These are phyloP conservation scores for Epichloe gansuensis DNA, from an alignment of 2,329 filamentous ascomycete genomes.

Conservation along the genomic window DNA sequence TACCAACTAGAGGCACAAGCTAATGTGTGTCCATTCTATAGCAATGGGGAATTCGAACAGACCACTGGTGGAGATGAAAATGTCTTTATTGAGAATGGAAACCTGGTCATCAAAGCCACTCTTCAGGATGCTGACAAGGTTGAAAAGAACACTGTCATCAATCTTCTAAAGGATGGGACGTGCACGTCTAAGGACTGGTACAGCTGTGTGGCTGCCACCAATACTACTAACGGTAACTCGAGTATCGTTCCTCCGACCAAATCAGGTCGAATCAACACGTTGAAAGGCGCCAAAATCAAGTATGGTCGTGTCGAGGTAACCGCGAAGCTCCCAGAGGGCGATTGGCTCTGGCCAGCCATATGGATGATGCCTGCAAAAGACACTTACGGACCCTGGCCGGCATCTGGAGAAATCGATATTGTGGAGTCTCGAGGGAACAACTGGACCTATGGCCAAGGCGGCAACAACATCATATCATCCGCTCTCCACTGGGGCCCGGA, in stretches of 20 bases:
- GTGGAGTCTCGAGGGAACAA: constrained; percentile 74
- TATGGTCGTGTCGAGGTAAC: constrained; percentile 73
- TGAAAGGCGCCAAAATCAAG: constrained; percentile 55
- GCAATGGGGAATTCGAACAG: constrained; percentile 71
- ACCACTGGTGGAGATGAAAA: constrained; percentile 64
- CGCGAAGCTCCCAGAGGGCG: constrained; percentile 58
- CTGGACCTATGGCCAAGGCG: constrained; percentile 59
- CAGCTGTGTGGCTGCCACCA: constrained; percentile 57
- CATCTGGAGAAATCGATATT: constrained; percentile 75
- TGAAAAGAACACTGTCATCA: constrained; percentile 51
- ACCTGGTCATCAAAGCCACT: constrained; percentile 64
- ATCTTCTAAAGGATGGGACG: constrained; percentile 51
- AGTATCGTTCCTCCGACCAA: constrained; percentile 66
- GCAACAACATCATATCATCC: constrained; percentile 69
- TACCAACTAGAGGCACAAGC: not conserved
- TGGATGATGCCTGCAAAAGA: constrained; percentile 66
- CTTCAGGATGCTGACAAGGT: constrained; percentile 57
- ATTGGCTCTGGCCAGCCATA: constrained; percentile 6
- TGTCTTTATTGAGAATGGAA: constrained; percentile 55
- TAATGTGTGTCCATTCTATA: constrained; percentile 15
- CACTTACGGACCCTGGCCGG: constrained; percentile 65
- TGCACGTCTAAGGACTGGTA: constrained; percentile 49
- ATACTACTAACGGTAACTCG: constrained; percentile 55
- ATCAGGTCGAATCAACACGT: constrained; percentile 68
- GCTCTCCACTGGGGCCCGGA: constrained; percentile 75